Conservation (phyloP, 176 grass and related monocot species). For the Triticum urartu region DNA sequence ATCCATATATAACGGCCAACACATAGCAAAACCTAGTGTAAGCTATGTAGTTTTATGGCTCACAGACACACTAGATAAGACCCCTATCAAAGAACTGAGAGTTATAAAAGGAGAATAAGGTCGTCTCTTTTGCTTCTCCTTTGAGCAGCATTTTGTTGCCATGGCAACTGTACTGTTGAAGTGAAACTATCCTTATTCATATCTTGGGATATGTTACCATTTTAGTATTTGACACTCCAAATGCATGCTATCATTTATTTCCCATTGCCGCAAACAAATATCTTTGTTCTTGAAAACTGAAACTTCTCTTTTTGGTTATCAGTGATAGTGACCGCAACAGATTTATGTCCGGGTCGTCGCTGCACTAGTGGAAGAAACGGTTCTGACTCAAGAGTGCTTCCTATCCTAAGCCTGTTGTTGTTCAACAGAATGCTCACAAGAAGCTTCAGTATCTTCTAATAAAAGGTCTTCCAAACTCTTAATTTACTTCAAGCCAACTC, state of each 20-base stretch:
- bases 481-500: too few relatives aligned
- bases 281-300: background rate
- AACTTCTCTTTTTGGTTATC: background rate
- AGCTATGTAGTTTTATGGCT: too few relatives aligned
- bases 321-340: accelerated
- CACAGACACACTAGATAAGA: too few relatives aligned
- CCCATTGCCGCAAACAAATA: background rate
- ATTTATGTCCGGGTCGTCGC: background rate
- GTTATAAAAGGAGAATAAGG: too few relatives aligned
- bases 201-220: background rate
- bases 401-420: background rate
- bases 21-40: too few relatives aligned
- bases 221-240: background rate
- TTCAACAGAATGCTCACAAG: background rate
- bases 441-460: background rate
- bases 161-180: background rate
- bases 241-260: background rate
- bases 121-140: too few relatives aligned
- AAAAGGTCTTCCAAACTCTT: background rate
- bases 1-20: too few relatives aligned
- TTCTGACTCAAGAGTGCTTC: background rate
- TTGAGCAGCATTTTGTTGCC: background rate
- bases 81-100: too few relatives aligned
- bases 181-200: background rate
- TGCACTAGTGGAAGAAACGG: background rate